These are phyloP conservation scores for Cladosporium oxysporum DNA, from an alignment of 2,329 filamentous ascomycete genomes.

Conservation along the genomic window DNA sequence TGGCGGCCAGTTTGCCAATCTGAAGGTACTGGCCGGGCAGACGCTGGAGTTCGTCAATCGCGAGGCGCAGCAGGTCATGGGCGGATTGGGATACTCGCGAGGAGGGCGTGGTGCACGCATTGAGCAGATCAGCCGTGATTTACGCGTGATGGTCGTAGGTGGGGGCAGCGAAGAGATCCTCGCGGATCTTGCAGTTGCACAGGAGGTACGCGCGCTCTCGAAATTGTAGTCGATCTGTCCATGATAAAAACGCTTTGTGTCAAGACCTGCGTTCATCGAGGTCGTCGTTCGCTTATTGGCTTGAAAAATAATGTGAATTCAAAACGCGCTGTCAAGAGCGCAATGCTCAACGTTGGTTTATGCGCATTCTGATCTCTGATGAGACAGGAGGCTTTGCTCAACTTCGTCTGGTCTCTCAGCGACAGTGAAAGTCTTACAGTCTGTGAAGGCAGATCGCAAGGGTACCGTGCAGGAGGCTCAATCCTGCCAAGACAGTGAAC, in stretches of 20 bases:
- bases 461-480: no score
- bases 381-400: no score
- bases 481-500: neutral
- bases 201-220: conserved; percentile 16
- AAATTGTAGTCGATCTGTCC: neutral
- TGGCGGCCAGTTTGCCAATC: conserved; percentile 50
- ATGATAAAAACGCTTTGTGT: neutral
- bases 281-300: no score
- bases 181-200: conserved; percentile 22
- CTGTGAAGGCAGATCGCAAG: no score
- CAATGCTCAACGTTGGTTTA: no score
- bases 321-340: no score
- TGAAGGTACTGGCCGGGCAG: conserved; percentile 52
- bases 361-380: no score
- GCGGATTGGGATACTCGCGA: conserved; percentile 51
- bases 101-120: conserved; percentile 50
- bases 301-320: no score
- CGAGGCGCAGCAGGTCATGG: conserved; percentile 55
- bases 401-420: no score
- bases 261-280: neutral
- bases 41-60: conserved; percentile 52
- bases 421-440: no score
- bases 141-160: conserved; percentile 42
- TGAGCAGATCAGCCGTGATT: conserved; percentile 53
- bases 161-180: conserved; percentile 28